These are phyloP conservation scores for Kodamaea restingae DNA, from an alignment of 805 yeast genomes.

Conservation along the genomic window DNA sequence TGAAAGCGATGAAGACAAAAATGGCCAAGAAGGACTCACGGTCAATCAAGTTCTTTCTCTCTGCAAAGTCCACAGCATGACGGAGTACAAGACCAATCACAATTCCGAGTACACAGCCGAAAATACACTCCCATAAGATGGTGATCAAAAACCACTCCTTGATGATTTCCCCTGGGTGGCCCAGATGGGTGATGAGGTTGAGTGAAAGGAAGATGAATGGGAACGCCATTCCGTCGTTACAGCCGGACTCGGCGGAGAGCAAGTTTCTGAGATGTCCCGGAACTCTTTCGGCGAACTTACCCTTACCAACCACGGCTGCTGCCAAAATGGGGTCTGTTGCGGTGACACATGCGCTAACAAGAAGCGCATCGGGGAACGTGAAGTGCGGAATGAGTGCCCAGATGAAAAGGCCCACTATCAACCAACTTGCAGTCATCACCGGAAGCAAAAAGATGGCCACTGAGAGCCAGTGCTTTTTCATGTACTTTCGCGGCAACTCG, in stretches of 20 bases:
- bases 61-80: constrained; percentile 71
- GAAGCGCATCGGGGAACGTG: constrained; percentile 64
- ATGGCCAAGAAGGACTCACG: constrained; percentile 85
- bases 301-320: constrained; percentile 93
- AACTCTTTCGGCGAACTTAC: constrained; percentile 84
- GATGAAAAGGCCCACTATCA: constrained; percentile 71
- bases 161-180: constrained; percentile 62
- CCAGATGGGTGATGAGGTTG: constrained; percentile 61
- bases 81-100: constrained; percentile 69
- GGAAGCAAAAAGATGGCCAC: constrained; percentile 73
- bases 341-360: constrained; percentile 83
- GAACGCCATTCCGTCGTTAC: constrained; percentile 95
- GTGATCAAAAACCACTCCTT: constrained; percentile 79
- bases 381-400: constrained; percentile 75
- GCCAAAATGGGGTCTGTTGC: constrained; percentile 96
- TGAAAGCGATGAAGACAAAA: constrained; percentile 74
- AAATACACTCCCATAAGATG: constrained; percentile 72
- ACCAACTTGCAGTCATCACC: constrained; percentile 90
- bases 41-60: constrained; percentile 64
- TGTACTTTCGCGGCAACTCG: constrained; percentile 84
- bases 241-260: constrained; percentile 81
- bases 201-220: constrained; percentile 78
- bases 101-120: constrained; percentile 74
- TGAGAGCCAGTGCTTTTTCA: constrained; percentile 78
- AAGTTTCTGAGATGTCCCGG: constrained; percentile 89